Evolutionary conservation across 2,329 filamentous ascomycete species (phyloP).

Genomic region (Colletotrichum sojae): DNA sequence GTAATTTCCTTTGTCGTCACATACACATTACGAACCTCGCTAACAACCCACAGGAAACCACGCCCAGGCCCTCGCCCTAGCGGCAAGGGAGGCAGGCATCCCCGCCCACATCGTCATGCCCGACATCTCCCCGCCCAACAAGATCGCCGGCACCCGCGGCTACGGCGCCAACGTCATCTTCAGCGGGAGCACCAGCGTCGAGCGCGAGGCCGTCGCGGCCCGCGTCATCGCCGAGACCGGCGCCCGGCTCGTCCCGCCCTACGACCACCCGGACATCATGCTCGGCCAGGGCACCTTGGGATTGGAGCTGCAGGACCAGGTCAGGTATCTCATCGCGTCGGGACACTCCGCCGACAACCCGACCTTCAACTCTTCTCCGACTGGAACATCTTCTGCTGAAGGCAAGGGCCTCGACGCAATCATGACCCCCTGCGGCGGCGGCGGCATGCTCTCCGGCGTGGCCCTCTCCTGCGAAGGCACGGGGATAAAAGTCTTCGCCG

Average conservation of each 20-base stretch:
- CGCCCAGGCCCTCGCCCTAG: slow-evolving; percentile 91
- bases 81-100: slow-evolving; percentile 80
- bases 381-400: not conserved
- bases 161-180: slow-evolving; percentile 87
- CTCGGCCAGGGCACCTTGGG: slow-evolving; percentile 93
- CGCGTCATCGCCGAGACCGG: slow-evolving; percentile 79
- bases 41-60: slow-evolving; percentile 79
- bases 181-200: slow-evolving; percentile 82
- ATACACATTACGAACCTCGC: not conserved
- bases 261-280: slow-evolving; percentile 93
- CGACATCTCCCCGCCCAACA: slow-evolving; percentile 83
- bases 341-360: slow-evolving; percentile 38
- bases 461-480: slow-evolving; percentile 83
- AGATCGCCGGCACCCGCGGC: slow-evolving; percentile 84
- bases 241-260: slow-evolving; percentile 87
- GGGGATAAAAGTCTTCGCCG: slow-evolving; percentile 83
- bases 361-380: slow-evolving; percentile 31
- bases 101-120: slow-evolving; percentile 95
- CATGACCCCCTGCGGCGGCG: slow-evolving; percentile 88
- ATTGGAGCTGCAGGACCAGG: slow-evolving; percentile 85
- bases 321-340: slow-evolving; percentile 64
- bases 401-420: slow-evolving; percentile 73
- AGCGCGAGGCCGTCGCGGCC: slow-evolving; percentile 84
- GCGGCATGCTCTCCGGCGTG: slow-evolving; percentile 87
- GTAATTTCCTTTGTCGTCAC: too few species aligned